A percentile compares a stretch with the other conserved stretches of the same genome.
phyloP scores from a whole-genome alignment of 768 basidiomycete species.

The Podaxis sp. region DNA sequence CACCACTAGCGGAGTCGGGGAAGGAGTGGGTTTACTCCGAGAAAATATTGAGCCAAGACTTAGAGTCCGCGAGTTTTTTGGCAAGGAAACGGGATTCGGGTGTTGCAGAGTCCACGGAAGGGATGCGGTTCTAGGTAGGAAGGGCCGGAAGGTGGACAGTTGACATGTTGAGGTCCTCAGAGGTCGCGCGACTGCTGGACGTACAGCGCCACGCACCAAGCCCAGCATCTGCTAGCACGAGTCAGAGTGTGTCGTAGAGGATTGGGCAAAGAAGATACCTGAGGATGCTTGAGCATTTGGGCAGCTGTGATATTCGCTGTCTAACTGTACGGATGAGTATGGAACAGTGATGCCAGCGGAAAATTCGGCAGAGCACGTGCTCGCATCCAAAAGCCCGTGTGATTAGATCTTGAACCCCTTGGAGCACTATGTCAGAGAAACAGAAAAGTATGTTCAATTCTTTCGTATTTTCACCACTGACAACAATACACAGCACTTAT shows the following conservation, averaged over 20 bases:
- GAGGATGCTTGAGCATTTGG: slow-evolving; percentile 26
- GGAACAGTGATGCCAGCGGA: slow-evolving; percentile 20
- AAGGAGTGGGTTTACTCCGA: slow-evolving; percentile 41
- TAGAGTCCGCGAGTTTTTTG: slow-evolving; percentile 29
- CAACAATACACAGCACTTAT: slow-evolving; percentile 25
- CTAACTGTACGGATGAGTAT: slow-evolving; percentile 14
- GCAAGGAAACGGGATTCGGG: slow-evolving; percentile 19
- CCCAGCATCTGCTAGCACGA: slow-evolving; percentile 14
- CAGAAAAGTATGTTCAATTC: slow-evolving; percentile 33
- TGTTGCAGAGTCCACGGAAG: slow-evolving; percentile 15
- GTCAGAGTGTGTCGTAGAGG: background rate
- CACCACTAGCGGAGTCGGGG: slow-evolving; percentile 64
- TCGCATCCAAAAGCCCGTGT: background rate
- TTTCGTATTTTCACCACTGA: background rate
- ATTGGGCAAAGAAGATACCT: background rate
- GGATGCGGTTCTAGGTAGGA: background rate
- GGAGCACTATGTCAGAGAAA: slow-evolving; percentile 34
- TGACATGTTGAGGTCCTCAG: slow-evolving; percentile 17
- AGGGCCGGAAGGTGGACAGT: slow-evolving; percentile 10
- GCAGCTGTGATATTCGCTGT: slow-evolving; percentile 4
- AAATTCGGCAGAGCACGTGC: slow-evolving; percentile 17
- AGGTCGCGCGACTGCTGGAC: slow-evolving; percentile 8
- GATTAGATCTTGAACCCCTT: slow-evolving; percentile 18
- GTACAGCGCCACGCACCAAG: slow-evolving; percentile 15
- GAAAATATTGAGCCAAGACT: slow-evolving; percentile 48